Conservation (phyloP, 2,329 filamentous ascomycete genomes). For the Aspergillus proliferans region DNA sequence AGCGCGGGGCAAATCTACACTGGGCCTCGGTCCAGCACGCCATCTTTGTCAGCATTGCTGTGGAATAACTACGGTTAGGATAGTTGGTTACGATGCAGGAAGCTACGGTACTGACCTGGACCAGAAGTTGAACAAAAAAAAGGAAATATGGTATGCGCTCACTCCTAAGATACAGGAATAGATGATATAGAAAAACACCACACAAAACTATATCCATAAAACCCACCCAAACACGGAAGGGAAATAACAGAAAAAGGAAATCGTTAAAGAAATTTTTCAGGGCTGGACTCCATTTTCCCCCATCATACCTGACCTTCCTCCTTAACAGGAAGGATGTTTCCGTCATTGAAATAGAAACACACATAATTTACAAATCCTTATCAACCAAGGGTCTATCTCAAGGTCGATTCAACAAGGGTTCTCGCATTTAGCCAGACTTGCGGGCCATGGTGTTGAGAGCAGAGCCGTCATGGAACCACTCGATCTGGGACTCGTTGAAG, state of each 20-base stretch:
- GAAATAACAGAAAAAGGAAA: slow-evolving; percentile 23
- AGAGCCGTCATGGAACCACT: slow-evolving; percentile 98
- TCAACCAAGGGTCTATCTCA: slow-evolving; percentile 2
- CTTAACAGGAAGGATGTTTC: slow-evolving; percentile 3
- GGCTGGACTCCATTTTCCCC: slow-evolving; percentile 29
- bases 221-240: slow-evolving; percentile 27
- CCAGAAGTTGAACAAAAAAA: slow-evolving; percentile 12
- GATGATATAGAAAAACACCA: slow-evolving; percentile 26
- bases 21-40: slow-evolving; percentile 11
- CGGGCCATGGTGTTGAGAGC: slow-evolving; percentile 99
- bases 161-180: slow-evolving; percentile 32
- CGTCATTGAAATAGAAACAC: slow-evolving; percentile 15
- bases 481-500: slow-evolving; percentile 95
- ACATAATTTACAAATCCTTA: slow-evolving; percentile 18
- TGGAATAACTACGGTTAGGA: background rate
- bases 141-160: slow-evolving; percentile 32
- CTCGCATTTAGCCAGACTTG: slow-evolving; percentile 34
- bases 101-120: background rate
- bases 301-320: slow-evolving; percentile 18
- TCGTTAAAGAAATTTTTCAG: slow-evolving; percentile 28
- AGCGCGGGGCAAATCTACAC: slow-evolving; percentile 2
- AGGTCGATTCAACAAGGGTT: background rate
- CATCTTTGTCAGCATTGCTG: slow-evolving; percentile 4
- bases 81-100: background rate
- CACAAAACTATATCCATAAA: slow-evolving; percentile 35